Evolutionary conservation across 306 rosid species (phyloP), one percentile per base, ranked within the genome.

Genomic region (Rosa persica): DNA sequence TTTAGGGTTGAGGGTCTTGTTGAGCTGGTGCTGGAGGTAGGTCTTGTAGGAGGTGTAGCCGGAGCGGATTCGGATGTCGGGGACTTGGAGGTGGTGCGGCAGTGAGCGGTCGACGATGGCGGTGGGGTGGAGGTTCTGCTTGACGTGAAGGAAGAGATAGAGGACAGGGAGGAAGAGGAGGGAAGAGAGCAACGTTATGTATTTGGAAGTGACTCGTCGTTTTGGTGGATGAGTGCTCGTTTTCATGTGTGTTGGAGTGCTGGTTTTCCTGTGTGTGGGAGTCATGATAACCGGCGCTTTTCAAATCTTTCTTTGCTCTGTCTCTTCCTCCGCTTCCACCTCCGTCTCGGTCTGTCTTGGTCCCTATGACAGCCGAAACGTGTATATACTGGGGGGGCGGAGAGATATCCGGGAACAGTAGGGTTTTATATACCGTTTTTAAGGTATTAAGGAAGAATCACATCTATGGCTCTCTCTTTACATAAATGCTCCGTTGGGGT

Each of bases 1-100:
- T 36, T 66, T 89, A 0, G 98, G 98, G 84, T 95, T 92, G 72
- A 91, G 93, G 61, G 98, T 95, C 84, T 95, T 95, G 89, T 86
- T 84, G 19, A 95, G 96, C 75, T 95, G 98, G 61, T 87, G 89
- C 70, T 90, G 88, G 30, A 95, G 80, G 93, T 95, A 95, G 3
- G 83, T 39, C 0, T 92, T 89, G 85, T 95, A 95, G 52, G 98
- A 89, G 5, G 89, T 17, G 84, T 91, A 95, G 3, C 99, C 98
- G n/a, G 97, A 92, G 82, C 99, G 90, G 83, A 95, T 95, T 61
- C 42, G 83, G 47, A 95, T 82, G 74, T 64, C 93, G 12, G 68
- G 60, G 67, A 34, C n/a, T 15, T 34, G 69, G 69, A 30, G 0
- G 34, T 6, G 22, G 58, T 75, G 46, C 3, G 62, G 6, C 4